These are phyloP conservation scores for Eleusine indica DNA, from an alignment of 176 grass and related monocot genomes.

Conservation along the genomic window DNA sequence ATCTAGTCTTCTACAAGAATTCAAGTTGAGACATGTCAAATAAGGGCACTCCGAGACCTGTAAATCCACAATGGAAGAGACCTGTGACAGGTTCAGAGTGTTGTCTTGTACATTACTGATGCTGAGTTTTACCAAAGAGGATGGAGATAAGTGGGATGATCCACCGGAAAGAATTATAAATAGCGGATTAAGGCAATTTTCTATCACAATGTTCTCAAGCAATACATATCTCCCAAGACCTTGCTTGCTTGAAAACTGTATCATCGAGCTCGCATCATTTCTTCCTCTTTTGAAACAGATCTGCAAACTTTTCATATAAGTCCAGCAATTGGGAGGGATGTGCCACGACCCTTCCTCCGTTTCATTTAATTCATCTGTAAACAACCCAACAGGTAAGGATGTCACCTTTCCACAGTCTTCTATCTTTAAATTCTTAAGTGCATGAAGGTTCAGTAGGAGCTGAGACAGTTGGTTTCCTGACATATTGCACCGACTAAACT, in stretches of 20 bases:
- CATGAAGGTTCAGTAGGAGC: not conserved
- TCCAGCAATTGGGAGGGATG: not conserved
- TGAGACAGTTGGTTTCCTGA: not conserved
- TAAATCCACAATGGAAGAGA: conserved; percentile 12
- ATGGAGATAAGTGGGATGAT: conserved; percentile 18
- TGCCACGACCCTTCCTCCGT: not conserved
- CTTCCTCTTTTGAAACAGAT: not conserved
- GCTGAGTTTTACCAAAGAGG: not conserved
- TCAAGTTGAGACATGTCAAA: conserved; percentile 5
- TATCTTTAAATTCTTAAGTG: not conserved
- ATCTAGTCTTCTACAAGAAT: not conserved
- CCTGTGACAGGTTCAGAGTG: not conserved
- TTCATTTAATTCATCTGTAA: not conserved
- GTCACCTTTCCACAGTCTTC: not conserved
- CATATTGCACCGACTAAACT: not conserved
- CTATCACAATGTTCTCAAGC: not conserved
- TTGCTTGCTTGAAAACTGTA: not conserved
- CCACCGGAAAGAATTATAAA: not conserved
- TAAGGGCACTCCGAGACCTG: not conserved
- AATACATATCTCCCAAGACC: not conserved
- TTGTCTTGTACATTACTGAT: not conserved
- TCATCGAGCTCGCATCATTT: not conserved
- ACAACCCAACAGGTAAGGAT: conserved; percentile 9
- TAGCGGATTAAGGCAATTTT: not conserved
- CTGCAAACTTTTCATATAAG: not conserved